A percentile compares a stretch with the other conserved stretches of the same genome.
phyloP scores from a whole-genome alignment of 306 rosid species.

The Cucumis melo region DNA sequence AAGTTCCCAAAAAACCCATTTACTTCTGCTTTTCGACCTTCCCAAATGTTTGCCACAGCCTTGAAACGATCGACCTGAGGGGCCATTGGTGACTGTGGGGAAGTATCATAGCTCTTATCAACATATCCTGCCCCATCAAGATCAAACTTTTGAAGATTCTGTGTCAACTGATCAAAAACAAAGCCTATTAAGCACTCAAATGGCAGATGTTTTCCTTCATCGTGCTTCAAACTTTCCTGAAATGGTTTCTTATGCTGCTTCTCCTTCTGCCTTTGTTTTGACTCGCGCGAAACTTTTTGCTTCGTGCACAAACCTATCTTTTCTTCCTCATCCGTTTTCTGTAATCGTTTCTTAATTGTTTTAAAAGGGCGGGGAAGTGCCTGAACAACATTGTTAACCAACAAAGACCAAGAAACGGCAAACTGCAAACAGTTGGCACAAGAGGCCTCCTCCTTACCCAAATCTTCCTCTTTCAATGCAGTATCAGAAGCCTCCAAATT shows the following conservation, averaged over 20 bases:
- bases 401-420: constrained; percentile 67
- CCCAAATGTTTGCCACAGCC: constrained; percentile 42
- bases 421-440: constrained; percentile 70
- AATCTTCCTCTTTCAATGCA: constrained; percentile 23
- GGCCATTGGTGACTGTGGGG: constrained; percentile 2
- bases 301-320: constrained; percentile 32
- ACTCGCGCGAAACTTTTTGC: constrained; percentile 35
- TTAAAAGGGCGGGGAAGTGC: constrained; percentile 73
- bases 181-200: constrained; percentile 65
- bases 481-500: constrained; percentile 21
- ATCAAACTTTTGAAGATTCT: constrained; percentile 50
- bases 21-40: constrained; percentile 52
- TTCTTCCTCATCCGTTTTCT: constrained; percentile 45
- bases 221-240: constrained; percentile 20
- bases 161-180: constrained; percentile 55
- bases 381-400: constrained; percentile 61
- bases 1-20: constrained; percentile 81
- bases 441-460: constrained; percentile 42
- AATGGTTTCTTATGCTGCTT: constrained; percentile 13
- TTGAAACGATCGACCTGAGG: constrained; percentile 38
- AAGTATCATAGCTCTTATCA: constrained; percentile 14
- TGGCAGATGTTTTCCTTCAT: constrained; percentile 45
- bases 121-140: constrained; percentile 26
- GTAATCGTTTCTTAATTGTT: constrained; percentile 50
- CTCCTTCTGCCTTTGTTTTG: constrained; percentile 40